phyloP scores from a whole-genome alignment of 495 filamentous ascomycete genomes.

The Tuber borchii region DNA sequence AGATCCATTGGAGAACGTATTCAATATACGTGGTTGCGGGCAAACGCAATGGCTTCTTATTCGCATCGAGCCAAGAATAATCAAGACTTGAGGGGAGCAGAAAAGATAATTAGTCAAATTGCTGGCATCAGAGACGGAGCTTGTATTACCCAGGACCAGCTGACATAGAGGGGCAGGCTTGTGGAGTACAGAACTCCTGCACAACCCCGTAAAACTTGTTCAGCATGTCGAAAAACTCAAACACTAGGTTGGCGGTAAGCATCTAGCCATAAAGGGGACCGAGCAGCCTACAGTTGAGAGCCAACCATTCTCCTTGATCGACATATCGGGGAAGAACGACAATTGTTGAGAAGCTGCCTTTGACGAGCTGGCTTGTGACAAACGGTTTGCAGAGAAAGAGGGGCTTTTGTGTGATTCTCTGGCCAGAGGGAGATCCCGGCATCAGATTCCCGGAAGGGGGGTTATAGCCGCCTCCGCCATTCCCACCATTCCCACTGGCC shows the following conservation, averaged over 20 bases:
- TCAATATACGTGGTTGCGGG: conserved; percentile 65
- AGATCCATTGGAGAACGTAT: conserved; percentile 68
- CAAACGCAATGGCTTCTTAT: conserved; percentile 50
- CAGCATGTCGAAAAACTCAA: conserved; percentile 43
- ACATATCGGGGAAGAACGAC: conserved; percentile 67
- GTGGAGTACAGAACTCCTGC: conserved; percentile 56
- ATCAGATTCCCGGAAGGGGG: conserved; percentile 18
- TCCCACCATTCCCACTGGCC: conserved; percentile 11
- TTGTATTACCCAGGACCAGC: conserved; percentile 55
- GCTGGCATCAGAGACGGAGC: not conserved
- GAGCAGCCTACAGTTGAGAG: conserved; percentile 44
- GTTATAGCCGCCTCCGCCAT: conserved; percentile 10
- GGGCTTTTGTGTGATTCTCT: conserved; percentile 39
- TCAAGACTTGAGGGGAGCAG: conserved; percentile 50
- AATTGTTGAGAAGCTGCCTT: conserved; percentile 71
- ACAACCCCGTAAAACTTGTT: conserved; percentile 42
- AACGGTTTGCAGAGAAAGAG: conserved; percentile 43
- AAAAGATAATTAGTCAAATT: not conserved
- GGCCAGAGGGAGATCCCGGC: conserved; percentile 31
- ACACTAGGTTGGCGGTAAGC: conserved; percentile 20
- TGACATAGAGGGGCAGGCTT: conserved; percentile 66
- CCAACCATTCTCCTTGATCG: conserved; percentile 70
- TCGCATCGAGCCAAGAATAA: conserved; percentile 64
- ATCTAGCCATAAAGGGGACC: not conserved
- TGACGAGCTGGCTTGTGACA: conserved; percentile 49